Percentiles rank a stretch among this genome's conserved stretches.
Conservation (phyloP, 305 asterid species). For the Plantago lanceolata region DNA sequence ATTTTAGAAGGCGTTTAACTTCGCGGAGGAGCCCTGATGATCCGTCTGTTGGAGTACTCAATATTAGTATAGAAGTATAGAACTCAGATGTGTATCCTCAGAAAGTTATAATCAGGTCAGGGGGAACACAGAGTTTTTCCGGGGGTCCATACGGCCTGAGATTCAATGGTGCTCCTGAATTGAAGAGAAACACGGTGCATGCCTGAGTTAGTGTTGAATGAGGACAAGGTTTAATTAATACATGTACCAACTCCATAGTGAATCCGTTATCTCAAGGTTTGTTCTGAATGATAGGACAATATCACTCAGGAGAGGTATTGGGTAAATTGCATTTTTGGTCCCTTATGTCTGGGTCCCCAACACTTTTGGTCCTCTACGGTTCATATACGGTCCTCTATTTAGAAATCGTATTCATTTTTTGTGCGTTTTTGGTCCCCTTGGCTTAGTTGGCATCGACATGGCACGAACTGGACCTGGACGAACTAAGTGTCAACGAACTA, state of each 20-base stretch:
- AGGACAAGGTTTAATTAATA: constrained; percentile 32
- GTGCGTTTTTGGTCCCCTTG: no score
- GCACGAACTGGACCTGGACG: no score
- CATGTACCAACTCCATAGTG: constrained; percentile 16
- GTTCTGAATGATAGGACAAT: constrained; percentile 20
- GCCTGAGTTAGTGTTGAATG: constrained; percentile 17
- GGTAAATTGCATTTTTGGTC: no score
- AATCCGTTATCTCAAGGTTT: constrained; percentile 23
- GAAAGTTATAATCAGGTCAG: constrained; percentile 19
- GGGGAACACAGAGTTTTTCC: constrained; percentile 22
- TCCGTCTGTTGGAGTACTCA: constrained; percentile 30
- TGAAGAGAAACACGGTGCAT: constrained; percentile 15
- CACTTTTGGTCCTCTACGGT: no score
- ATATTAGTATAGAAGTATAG: constrained; percentile 23
- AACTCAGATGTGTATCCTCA: constrained; percentile 27
- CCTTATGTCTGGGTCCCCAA: no score
- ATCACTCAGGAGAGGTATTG: no score
- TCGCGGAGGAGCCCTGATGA: constrained; percentile 32
- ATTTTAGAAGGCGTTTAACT: constrained; percentile 22
- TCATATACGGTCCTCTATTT: no score
- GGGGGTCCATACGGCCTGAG: constrained; percentile 32
- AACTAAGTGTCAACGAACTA: no score
- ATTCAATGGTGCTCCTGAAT: constrained; percentile 21
- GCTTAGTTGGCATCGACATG: no score
- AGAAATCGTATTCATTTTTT: no score